These are phyloP conservation scores for Lactarius tabidus DNA, from an alignment of 768 basidiomycete genomes.

Conservation along the genomic window DNA sequence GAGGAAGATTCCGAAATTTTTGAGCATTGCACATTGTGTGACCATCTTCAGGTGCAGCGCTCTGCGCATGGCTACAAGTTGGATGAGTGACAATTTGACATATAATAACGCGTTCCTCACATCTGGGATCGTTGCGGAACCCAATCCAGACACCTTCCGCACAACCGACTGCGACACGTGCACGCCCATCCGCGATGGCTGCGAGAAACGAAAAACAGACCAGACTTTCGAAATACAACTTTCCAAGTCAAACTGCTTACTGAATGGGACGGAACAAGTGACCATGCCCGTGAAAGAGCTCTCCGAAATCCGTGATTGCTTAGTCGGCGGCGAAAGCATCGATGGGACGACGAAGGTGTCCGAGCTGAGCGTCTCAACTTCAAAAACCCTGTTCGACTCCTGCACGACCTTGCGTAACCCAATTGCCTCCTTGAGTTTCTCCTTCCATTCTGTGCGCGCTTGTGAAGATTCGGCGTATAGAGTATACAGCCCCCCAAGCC, in stretches of 20 bases:
- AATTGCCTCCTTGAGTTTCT: too few species aligned
- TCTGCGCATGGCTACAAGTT: too few species aligned
- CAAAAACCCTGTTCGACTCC: too few species aligned
- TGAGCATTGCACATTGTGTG: too few species aligned
- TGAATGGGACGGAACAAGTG: conserved; percentile 92
- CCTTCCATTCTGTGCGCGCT: conserved; percentile 72
- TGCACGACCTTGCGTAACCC: too few species aligned
- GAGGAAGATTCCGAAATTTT: too few species aligned
- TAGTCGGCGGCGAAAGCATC: conserved; percentile 38
- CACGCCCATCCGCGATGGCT: conserved; percentile 82
- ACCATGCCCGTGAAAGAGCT: conserved; percentile 65
- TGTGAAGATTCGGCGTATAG: conserved; percentile 81
- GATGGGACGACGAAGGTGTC: conserved; percentile 82
- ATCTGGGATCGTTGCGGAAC: too few species aligned
- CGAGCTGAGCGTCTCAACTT: too few species aligned
- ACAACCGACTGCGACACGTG: conserved; percentile 89
- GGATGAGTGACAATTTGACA: too few species aligned
- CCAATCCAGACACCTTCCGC: conserved; percentile 96
- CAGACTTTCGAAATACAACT: too few species aligned
- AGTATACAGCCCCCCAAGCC: conserved; percentile 81
- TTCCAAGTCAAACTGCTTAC: conserved; percentile 38
- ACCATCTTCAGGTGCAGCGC: too few species aligned
- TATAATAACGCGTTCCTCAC: too few species aligned
- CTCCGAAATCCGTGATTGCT: conserved; percentile 62
- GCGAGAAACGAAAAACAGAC: not conserved